These are phyloP conservation scores for Aspergillus calidoustus DNA, from an alignment of 2,329 filamentous ascomycete genomes.

Conservation along the genomic window DNA sequence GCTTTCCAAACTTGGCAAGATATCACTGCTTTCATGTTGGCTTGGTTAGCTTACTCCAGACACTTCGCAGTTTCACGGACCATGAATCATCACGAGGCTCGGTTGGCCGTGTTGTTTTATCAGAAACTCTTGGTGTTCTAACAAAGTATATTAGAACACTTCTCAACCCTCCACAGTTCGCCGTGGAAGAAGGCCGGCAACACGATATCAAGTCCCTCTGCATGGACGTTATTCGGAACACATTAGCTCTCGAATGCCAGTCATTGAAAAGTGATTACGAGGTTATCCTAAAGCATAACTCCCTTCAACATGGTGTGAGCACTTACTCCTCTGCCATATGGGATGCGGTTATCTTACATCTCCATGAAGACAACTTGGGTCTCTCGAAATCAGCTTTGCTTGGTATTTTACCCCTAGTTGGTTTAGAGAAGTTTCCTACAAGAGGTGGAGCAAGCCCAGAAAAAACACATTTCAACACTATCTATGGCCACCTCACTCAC, in stretches of 20 bases:
- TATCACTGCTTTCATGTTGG: slow-evolving; percentile 53
- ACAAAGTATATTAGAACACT: slow-evolving; percentile 59
- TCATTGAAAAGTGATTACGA: slow-evolving; percentile 71
- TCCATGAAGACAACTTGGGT: slow-evolving; percentile 68
- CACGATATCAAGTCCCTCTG: slow-evolving; percentile 60
- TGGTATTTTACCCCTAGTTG: slow-evolving; percentile 71
- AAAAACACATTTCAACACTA: slow-evolving; percentile 76
- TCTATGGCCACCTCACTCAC: slow-evolving; percentile 65
- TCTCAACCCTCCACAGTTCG: slow-evolving; percentile 60
- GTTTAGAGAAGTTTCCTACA: slow-evolving; percentile 73
- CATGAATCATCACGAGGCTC: slow-evolving; percentile 50
- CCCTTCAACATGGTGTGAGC: slow-evolving; percentile 69
- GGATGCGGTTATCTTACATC: slow-evolving; percentile 72
- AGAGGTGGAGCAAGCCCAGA: slow-evolving; percentile 51
- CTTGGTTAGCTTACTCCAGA: slow-evolving; percentile 50
- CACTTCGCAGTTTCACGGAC: slow-evolving; percentile 53
- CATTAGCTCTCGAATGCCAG: slow-evolving; percentile 72
- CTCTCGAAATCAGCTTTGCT: slow-evolving; percentile 76
- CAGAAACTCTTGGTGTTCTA: slow-evolving; percentile 53
- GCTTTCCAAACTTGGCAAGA: slow-evolving; percentile 47
- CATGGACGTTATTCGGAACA: slow-evolving; percentile 68
- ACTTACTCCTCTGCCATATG: slow-evolving; percentile 77
- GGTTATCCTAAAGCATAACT: slow-evolving; percentile 63
- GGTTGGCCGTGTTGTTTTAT: slow-evolving; percentile 53
- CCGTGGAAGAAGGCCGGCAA: slow-evolving; percentile 52